A percentile compares a stretch with the other conserved stretches of the same genome.
These are phyloP conservation scores for Tilletiopsis washingtonensis DNA, from an alignment of 1,284 basidiomycete genomes.

Conservation along the genomic window DNA sequence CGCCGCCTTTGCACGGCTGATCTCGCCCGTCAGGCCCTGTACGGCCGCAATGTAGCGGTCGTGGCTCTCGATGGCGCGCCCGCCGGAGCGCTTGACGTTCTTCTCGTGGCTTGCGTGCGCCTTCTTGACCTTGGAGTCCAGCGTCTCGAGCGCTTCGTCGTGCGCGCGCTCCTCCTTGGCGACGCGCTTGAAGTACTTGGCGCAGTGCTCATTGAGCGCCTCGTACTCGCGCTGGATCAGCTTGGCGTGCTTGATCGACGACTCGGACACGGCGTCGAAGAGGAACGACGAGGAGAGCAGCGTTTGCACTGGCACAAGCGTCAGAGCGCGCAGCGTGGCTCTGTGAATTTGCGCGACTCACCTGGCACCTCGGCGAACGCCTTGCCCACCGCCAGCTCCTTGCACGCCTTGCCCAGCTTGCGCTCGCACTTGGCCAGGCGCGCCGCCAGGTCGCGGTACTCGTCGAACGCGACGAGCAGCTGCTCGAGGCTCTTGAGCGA, in stretches of 20 bases:
- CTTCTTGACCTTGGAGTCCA: conserved; percentile 45
- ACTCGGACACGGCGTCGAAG: conserved; percentile 35
- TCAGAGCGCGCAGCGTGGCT: too few species aligned
- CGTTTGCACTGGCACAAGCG: conserved; percentile 10
- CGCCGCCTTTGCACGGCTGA: conserved; percentile 21
- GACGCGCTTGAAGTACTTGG: conserved; percentile 43
- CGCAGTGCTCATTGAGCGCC: conserved; percentile 38
- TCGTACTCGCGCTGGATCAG: conserved; percentile 43
- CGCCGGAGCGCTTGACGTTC: conserved; percentile 21
- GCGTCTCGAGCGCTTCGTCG: conserved; percentile 32
- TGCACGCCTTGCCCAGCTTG: conserved; percentile 31
- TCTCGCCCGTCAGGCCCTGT: conserved; percentile 31
- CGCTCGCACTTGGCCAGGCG: conserved; percentile 40
- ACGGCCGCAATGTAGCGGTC: conserved; percentile 42
- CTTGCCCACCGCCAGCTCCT: conserved; percentile 35
- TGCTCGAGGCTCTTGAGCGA: conserved; percentile 36
- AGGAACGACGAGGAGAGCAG: conserved; percentile 25
- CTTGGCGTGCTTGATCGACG: conserved; percentile 34
- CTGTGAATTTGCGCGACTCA: background rate
- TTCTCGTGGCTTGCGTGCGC: conserved; percentile 42
- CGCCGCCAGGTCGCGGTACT: conserved; percentile 36
- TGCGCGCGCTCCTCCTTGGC: conserved; percentile 44
- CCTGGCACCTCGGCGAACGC: conserved; percentile 26
- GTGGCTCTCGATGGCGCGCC: conserved; percentile 30
- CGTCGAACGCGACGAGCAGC: conserved; percentile 41